Percentiles rank a stretch among this genome's conserved stretches.
Evolutionary conservation across 345 rosid species (phyloP).

Genomic region (Pugionium cornutum): DNA sequence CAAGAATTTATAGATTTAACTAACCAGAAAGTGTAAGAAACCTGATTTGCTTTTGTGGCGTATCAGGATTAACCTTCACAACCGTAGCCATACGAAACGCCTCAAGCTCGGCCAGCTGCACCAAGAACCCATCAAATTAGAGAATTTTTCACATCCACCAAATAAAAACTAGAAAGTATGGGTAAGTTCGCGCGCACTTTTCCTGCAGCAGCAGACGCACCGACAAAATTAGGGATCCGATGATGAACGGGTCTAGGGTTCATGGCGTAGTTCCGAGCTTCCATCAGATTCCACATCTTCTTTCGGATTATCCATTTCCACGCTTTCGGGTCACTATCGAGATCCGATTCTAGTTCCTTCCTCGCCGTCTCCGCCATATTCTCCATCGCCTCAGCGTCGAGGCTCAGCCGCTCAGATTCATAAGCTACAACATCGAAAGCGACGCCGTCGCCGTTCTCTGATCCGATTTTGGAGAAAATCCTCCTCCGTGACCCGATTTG

Average conservation of each 20-base stretch:
- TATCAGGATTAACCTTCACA: conserved; percentile 91
- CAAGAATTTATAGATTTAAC: conserved; percentile 22
- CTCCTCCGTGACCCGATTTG: conserved; percentile 11
- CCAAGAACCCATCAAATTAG: background rate
- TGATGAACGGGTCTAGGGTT: conserved; percentile 90
- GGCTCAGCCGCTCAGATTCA: conserved; percentile 63
- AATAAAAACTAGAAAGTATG: conserved; percentile 15
- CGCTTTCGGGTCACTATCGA: conserved; percentile 60
- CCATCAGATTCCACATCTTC: conserved; percentile 89
- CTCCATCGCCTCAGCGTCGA: conserved; percentile 67
- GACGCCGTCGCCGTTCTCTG: conserved; percentile 34
- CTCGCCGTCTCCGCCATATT: conserved; percentile 65
- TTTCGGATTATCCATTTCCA: conserved; percentile 91
- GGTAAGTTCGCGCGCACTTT: conserved; percentile 40
- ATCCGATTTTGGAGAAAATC: conserved; percentile 34
- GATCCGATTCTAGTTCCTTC: conserved; percentile 42
- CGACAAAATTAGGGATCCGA: conserved; percentile 90
- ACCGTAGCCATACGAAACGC: conserved; percentile 58
- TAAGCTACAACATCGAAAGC: conserved; percentile 58
- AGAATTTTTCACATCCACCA: background rate
- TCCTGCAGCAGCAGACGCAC: conserved; percentile 68
- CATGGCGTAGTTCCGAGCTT: conserved; percentile 62
- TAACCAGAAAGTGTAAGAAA: conserved; percentile 81
- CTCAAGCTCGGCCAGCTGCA: conserved; percentile 63
- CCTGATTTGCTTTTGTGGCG: conserved; percentile 95